phyloP scores from a whole-genome alignment of 805 yeast genomes.

The Saccharomycopsis synnaedendra region DNA sequence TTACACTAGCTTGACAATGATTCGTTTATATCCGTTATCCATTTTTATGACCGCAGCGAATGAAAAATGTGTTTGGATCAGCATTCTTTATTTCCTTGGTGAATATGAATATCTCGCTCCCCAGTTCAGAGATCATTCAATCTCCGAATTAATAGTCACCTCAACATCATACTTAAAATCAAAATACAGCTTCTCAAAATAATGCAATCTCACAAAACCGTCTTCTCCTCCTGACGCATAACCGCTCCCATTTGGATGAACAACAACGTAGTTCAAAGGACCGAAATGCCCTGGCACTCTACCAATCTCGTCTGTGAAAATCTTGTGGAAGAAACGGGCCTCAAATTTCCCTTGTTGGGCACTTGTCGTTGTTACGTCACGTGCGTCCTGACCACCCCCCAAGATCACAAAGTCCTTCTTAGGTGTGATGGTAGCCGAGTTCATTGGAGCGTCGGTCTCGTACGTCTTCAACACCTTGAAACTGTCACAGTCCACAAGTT shows the following conservation, averaged over 20 bases:
- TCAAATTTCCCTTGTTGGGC: slow-evolving; percentile 92
- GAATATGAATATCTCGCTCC: neutral
- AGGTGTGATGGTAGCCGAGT: slow-evolving; percentile 91
- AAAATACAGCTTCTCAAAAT: slow-evolving; percentile 83
- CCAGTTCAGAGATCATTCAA: neutral
- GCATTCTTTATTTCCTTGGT: neutral
- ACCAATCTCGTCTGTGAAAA: slow-evolving; percentile 92
- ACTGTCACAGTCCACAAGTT: slow-evolving; percentile 66
- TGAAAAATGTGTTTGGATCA: neutral
- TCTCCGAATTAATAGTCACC: slow-evolving; percentile 51
- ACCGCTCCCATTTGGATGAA: slow-evolving; percentile 87
- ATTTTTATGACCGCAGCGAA: neutral
- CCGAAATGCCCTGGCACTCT: slow-evolving; percentile 98
- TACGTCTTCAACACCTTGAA: slow-evolving; percentile 62
- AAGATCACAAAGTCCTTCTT: slow-evolving; percentile 82
- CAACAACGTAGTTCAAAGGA: slow-evolving; percentile 88
- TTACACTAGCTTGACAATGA: too few species aligned
- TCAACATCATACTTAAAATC: slow-evolving; percentile 92
- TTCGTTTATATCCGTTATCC: too few species aligned
- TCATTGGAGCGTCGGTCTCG: slow-evolving; percentile 86
- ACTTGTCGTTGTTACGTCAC: slow-evolving; percentile 95
- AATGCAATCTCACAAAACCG: slow-evolving; percentile 91
- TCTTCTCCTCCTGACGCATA: slow-evolving; percentile 99
- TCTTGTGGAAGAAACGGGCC: slow-evolving; percentile 90
- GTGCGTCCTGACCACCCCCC: slow-evolving; percentile 99